Evolutionary conservation across 352 stramenopile species (phyloP).

Genomic region (Salisapilia sapeloensis): DNA sequence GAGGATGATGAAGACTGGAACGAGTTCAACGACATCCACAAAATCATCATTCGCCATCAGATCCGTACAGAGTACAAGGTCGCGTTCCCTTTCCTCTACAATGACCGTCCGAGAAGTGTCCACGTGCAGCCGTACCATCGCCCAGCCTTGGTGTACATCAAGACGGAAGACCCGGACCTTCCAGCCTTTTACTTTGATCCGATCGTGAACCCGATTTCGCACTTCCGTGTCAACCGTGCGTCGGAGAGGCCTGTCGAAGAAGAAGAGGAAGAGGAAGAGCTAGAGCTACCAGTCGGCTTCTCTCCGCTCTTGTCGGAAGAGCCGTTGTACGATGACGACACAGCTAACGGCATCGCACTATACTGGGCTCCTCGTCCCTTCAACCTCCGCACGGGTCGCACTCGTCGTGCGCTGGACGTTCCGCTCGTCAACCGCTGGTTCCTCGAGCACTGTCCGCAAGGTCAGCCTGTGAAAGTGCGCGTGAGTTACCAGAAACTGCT

Average conservation of each 20-base stretch:
- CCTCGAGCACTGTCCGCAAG: conserved; percentile 93
- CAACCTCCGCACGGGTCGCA: conserved; percentile 92
- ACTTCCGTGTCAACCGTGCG: conserved; percentile 74
- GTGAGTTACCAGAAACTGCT: conserved; percentile 99
- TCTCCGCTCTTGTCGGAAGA: conserved; percentile 84
- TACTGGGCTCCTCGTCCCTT: conserved; percentile 98
- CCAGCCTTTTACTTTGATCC: conserved; percentile 95
- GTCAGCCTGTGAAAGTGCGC: conserved; percentile 98
- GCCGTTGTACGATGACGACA: conserved; percentile 92
- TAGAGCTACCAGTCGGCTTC: conserved; percentile 77
- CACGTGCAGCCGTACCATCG: conserved; percentile 93
- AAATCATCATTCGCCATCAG: conserved; percentile 99
- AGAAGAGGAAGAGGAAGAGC: conserved; percentile 56
- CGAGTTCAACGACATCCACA: conserved; percentile 99
- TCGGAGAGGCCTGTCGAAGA: conserved; percentile 23
- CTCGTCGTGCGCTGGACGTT: conserved; percentile 93
- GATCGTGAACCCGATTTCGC: conserved; percentile 96
- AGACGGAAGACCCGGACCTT: conserved; percentile 88
- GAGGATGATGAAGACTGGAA: conserved; percentile 99
- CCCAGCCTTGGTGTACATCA: conserved; percentile 94
- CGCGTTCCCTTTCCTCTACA: conserved; percentile 99
- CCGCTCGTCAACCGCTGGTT: conserved; percentile 99
- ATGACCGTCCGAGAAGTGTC: conserved; percentile 92
- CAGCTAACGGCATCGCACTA: conserved; percentile 92
- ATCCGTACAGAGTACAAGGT: conserved; percentile 99